A percentile compares a stretch with the other conserved stretches of the same genome.
Evolutionary conservation across 495 filamentous ascomycete species (phyloP).

Genomic region (Penicillium antarcticum): DNA sequence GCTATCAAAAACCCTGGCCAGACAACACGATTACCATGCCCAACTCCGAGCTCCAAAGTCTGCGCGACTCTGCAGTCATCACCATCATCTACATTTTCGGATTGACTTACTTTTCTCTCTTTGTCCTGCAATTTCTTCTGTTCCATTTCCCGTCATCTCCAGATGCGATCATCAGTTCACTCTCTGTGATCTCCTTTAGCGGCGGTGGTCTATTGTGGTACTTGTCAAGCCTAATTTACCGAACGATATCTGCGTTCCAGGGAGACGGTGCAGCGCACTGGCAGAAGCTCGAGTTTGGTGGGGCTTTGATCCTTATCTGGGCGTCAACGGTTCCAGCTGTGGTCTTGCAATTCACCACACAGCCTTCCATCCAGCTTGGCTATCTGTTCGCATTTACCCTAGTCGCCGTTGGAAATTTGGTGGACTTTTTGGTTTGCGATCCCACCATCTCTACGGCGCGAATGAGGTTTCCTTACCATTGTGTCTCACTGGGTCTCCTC

Average conservation of each 20-base stretch:
- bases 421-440: not conserved
- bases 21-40: not conserved
- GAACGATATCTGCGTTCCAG: not conserved
- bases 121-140: constrained; percentile 8
- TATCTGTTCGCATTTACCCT: constrained; percentile 1
- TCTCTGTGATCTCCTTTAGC: constrained; percentile 5
- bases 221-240: not conserved
- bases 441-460: not conserved
- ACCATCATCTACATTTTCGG: constrained; percentile 5
- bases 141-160: constrained; percentile 7
- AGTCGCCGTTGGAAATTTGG: not conserved
- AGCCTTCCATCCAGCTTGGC: constrained; percentile 3
- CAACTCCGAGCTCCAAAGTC: not conserved
- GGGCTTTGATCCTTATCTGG: not conserved
- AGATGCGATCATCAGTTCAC: constrained; percentile 3
- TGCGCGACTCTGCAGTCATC: constrained; percentile 5
- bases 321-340: not conserved
- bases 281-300: constrained; percentile 4
- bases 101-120: constrained; percentile 12
- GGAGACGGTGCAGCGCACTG: not conserved
- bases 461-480: constrained; percentile 1
- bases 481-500: constrained; percentile 1
- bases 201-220: constrained; percentile 3
- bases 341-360: not conserved
- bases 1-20: not conserved